phyloP scores from a whole-genome alignment of 2,329 filamentous ascomycete genomes.

The Trichoderma hamatum region DNA sequence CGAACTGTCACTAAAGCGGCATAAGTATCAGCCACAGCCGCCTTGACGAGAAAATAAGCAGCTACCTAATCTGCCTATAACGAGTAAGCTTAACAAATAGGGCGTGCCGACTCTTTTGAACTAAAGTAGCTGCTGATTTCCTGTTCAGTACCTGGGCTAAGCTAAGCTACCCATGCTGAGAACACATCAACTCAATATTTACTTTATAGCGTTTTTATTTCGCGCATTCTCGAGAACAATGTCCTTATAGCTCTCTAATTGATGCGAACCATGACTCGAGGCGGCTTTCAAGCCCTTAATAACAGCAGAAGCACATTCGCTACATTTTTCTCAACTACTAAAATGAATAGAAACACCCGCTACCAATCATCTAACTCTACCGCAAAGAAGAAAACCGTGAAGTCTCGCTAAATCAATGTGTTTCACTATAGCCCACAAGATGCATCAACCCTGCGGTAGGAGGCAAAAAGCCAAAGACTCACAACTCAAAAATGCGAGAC shows the following conservation, averaged over 20 bases:
- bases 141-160: not conserved
- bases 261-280: not conserved
- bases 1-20: not conserved
- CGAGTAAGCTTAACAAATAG: not conserved
- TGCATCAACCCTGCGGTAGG: no score
- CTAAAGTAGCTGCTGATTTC: not conserved
- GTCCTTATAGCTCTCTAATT: not conserved
- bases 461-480: not conserved
- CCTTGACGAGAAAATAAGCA: no score
- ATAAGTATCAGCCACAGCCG: not conserved
- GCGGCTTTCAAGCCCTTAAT: not conserved
- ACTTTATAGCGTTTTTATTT: not conserved
- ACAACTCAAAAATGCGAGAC: not conserved
- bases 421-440: no score
- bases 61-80: not conserved
- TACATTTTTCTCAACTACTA: no score
- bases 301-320: no score
- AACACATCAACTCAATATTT: not conserved
- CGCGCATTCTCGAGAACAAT: not conserved
- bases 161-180: not conserved
- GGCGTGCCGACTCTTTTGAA: not conserved
- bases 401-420: no score
- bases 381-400: no score
- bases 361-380: no score
- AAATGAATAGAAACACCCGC: no score